Conservation (phyloP, 1,139 yeast species). For the Pneumocystis jirovecii region DNA sequence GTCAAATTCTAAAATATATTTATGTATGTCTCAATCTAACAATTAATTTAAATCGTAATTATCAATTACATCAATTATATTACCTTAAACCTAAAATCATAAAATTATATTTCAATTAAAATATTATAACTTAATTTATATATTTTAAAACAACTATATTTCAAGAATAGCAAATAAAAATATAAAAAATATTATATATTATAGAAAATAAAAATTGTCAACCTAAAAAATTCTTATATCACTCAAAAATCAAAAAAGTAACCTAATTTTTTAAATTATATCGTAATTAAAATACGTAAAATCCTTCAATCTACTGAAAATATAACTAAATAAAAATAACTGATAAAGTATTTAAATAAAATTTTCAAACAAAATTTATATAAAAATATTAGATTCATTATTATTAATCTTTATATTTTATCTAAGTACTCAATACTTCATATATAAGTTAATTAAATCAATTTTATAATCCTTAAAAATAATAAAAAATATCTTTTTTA, state of each 20-base stretch:
- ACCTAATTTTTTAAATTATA: too few relatives aligned
- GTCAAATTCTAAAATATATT: too few relatives aligned
- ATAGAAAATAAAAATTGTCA: neutral
- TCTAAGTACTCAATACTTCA: neutral
- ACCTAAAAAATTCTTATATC: neutral
- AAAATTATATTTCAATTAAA: neutral
- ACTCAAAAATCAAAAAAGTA: too few relatives aligned
- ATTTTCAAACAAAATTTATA: too few relatives aligned
- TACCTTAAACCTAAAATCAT: neutral
- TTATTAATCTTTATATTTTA: neutral
- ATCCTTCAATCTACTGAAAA: neutral
- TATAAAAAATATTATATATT: neutral
- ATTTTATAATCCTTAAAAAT: neutral
- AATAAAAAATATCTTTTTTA: neutral
- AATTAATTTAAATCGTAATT: too few relatives aligned
- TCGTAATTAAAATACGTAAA: too few relatives aligned
- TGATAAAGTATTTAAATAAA: too few relatives aligned
- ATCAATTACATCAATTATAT: neutral
- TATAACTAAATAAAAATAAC: neutral
- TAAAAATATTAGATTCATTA: neutral
- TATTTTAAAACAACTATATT: neutral
- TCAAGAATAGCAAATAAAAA: neutral
- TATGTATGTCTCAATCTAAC: too few relatives aligned
- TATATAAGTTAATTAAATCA: neutral
- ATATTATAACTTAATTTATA: neutral